Base-by-base conservation (phyloP, 331 rosid genomes). In the Prunus yedoensis region DNA sequence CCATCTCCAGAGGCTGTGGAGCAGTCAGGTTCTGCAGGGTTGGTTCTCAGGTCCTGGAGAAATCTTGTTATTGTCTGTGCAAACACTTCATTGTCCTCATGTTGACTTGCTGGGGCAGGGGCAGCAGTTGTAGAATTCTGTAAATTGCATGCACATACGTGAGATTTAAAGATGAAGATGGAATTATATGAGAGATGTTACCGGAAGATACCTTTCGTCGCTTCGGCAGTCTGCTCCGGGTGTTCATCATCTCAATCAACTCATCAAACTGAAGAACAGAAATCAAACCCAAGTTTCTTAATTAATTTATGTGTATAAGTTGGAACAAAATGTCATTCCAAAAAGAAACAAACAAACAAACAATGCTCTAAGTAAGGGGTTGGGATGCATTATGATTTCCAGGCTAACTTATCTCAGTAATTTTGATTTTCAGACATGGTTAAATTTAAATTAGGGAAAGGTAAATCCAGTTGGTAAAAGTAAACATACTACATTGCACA, bases 241-340 rank as follows among this genome's bases (percentile, higher is more conserved):
- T 56, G 57, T 80, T 57, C 79, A 83, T 74, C 43, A 80, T 78
- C 71, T 67, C 82, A 58, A 83, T 67, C 23, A 83, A 57, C 45
- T 86, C 81, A 13, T 86, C 89, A 49, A 83, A 86, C 89, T 86
- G 74, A 79, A 43, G 46, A 57, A 15, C 11, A 56, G 46, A 56
- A 12, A 16, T 59, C 12, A 64, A n/a, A 25, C 41, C n/a, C n/a
- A 25, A 27, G 8, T 5, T 13, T 59, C 43, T 9, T 6, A 6
- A 38, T 38, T 2, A 18, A 35, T 47, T 14, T 4, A 38, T 21
- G 3, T 10, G 63, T 23, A 57, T 23, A 20, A 21, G 10, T 20
- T 23, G 30, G 30, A 57, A 11, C 27, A 18, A 54, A 8, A 3
- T 38, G 9, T 71, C 66, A 18, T 12, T 20, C 35, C 21, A 10